Base-by-base conservation (phyloP, 495 filamentous ascomycete species). In the Friedmanniomyces simplex region DNA sequence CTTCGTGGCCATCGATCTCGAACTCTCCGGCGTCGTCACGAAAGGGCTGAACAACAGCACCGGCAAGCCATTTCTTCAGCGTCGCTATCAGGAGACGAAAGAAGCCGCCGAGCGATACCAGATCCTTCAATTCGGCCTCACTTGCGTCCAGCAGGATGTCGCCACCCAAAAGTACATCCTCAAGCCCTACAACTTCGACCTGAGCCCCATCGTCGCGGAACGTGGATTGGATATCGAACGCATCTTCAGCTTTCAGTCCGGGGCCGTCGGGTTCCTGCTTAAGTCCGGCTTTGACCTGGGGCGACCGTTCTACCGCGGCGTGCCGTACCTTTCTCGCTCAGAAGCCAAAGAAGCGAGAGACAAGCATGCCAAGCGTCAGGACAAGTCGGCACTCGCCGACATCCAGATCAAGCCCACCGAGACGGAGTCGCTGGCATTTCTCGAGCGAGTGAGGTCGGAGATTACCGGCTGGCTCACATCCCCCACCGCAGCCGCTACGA, bases 121-220 rank as follows among this genome's bases (percentile, higher is more conserved):
- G 60, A 75, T 91, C 24, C 68, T 93, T 0, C 89, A 95, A 66
- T 64, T 95, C 45, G 89, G 89, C 1, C 67, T 95, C 54, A 89
- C 86, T 0, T 81, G 82, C 54, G 77, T 80, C 36, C 68, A 74
- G 45, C 67, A 67, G 48, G 75, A 78, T 74, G 48, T 65, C 63
- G 55, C 21, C 39, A 30, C 51, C 80, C 80, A 70, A 0, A 73
- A 67, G 18, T 89, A 89, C 62, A 66, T 76, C 39, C 70, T 82
- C 16, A 79, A 76, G 8, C 82, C 87, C 2, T 91, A 82, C 73
- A 90, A 87, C 68, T 75, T 88, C 63, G 71, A 76, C 52, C 60
- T 91, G 26, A 83, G 71, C 49, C 85, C 87, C 3, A 28, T 76
- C 8, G 58, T 75, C 24, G 69, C 77, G 24, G 72, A 74, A 26